Percentiles rank a stretch among this genome's conserved stretches.
phyloP scores from a whole-genome alignment of 176 grass and related monocot genomes.

The Avena insularis region DNA sequence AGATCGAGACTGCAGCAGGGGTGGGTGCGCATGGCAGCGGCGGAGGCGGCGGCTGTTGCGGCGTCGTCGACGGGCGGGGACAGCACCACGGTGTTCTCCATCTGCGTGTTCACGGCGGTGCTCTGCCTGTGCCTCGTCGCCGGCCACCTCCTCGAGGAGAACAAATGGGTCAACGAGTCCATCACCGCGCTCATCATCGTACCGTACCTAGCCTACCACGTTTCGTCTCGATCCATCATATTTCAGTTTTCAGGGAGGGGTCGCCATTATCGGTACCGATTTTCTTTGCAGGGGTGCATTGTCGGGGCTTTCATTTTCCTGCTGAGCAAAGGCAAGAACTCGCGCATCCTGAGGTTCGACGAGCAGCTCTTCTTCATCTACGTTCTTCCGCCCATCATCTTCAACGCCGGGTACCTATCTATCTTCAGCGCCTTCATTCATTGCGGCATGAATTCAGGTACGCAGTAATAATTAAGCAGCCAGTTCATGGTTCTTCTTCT shows the following conservation, averaged over 20 bases:
- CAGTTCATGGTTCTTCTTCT: neutral
- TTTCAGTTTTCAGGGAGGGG: too few relatives aligned
- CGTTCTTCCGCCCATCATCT: conserved; percentile 88
- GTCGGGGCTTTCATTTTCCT: conserved; percentile 72
- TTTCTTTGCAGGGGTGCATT: conserved; percentile 59
- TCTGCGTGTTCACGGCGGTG: conserved; percentile 77
- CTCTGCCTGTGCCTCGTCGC: conserved; percentile 76
- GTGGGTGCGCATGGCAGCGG: too few relatives aligned
- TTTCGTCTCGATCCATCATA: neutral
- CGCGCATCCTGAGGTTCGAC: conserved; percentile 82
- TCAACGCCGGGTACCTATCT: conserved; percentile 75
- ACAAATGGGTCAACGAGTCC: conserved; percentile 82
- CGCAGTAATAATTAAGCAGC: neutral
- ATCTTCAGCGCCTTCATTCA: neutral
- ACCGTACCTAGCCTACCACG: neutral
- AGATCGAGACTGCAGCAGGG: neutral
- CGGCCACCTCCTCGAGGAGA: conserved; percentile 78
- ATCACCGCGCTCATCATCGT: conserved; percentile 79
- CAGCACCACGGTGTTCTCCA: conserved; percentile 64
- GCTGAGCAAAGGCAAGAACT: conserved; percentile 65
- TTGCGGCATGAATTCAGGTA: neutral
- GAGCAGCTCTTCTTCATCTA: conserved; percentile 96
- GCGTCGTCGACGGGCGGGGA: conserved; percentile 16
- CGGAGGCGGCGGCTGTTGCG: neutral
- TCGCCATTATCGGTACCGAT: too few relatives aligned